phyloP scores from a whole-genome alignment of 163 green algal species.

The Prototheca wickerhamii region DNA sequence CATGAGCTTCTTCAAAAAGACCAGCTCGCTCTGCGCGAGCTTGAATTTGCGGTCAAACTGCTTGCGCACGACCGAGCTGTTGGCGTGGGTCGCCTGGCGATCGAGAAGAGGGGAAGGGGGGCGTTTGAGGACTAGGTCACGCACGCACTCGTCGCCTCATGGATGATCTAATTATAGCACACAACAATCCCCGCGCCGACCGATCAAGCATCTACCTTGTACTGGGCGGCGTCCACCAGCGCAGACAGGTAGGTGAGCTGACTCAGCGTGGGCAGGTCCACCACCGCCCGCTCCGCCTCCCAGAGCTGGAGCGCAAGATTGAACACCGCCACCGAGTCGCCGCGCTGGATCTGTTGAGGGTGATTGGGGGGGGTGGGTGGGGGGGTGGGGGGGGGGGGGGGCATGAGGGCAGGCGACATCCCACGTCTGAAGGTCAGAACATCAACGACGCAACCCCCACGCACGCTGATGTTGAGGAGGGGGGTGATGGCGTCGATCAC shows the following conservation, averaged over 20 bases:
- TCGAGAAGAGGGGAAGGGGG: not conserved
- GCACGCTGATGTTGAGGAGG: slow-evolving; percentile 14
- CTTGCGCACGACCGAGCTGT: slow-evolving; percentile 1
- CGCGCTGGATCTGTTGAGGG: slow-evolving; percentile 5
- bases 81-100: slow-evolving; percentile 2
- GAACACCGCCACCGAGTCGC: slow-evolving; percentile 7
- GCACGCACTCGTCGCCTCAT: not conserved
- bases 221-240: slow-evolving; percentile 12
- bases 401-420: too few species aligned
- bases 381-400: too few species aligned
- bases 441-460: not conserved
- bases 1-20: not conserved
- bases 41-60: slow-evolving; percentile 12
- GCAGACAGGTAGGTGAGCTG: slow-evolving; percentile 14
- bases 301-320: slow-evolving; percentile 14
- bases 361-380: too few species aligned
- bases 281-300: slow-evolving; percentile 8
- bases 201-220: slow-evolving; percentile 6
- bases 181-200: not conserved
- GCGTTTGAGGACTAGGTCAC: not conserved
- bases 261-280: slow-evolving; percentile 9
- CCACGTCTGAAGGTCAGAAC: not conserved
- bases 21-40: not conserved
- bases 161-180: not conserved
- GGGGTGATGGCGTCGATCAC: slow-evolving; percentile 3